Percentiles rank a stretch among this genome's conserved stretches.
These are phyloP conservation scores for Helicostylum pulchrum DNA, from an alignment of 192 early-diverging fungal genomes.

Conservation along the genomic window DNA sequence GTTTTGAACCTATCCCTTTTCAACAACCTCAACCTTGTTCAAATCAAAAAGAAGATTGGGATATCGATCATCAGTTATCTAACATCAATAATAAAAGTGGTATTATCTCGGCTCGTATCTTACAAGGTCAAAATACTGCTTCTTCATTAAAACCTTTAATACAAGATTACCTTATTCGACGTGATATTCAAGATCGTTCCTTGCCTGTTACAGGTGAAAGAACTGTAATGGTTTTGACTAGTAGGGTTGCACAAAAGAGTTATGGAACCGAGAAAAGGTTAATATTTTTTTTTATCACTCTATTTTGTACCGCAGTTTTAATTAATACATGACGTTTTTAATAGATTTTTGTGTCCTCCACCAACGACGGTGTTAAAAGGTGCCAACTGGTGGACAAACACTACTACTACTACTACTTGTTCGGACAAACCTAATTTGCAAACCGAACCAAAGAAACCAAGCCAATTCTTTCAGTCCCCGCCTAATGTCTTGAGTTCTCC, in stretches of 20 bases:
- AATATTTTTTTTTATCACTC: too few relatives aligned
- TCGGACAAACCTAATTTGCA: conserved; percentile 11
- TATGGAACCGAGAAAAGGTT: conserved; percentile 92
- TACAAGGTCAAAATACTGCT: conserved; percentile 2
- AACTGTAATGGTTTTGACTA: conserved; percentile 75
- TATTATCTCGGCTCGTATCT: background rate
- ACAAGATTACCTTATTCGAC: conserved; percentile 43
- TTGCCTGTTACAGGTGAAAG: conserved; percentile 49
- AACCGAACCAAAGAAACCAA: conserved; percentile 22
- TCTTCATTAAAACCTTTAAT: conserved; percentile 33
- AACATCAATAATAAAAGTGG: background rate
- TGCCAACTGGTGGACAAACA: conserved; percentile 58
- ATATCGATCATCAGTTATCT: conserved; percentile 8
- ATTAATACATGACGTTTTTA: background rate
- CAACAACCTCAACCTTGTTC: conserved; percentile 11
- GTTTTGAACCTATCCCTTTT: conserved; percentile 13
- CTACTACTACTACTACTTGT: conserved; percentile 15
- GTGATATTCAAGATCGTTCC: conserved; percentile 20
- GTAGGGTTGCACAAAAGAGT: conserved; percentile 88
- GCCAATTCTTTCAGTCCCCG: conserved; percentile 10
- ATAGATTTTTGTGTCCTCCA: conserved; percentile 75
- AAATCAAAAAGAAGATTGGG: conserved; percentile 13
- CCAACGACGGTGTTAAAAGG: conserved; percentile 76
- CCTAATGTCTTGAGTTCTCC: conserved; percentile 15
- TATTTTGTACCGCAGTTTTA: background rate